Percentiles rank a stretch among this genome's conserved stretches.
These are phyloP conservation scores for Penicillium canariense DNA, from an alignment of 495 filamentous ascomycete genomes.

Conservation along the genomic window DNA sequence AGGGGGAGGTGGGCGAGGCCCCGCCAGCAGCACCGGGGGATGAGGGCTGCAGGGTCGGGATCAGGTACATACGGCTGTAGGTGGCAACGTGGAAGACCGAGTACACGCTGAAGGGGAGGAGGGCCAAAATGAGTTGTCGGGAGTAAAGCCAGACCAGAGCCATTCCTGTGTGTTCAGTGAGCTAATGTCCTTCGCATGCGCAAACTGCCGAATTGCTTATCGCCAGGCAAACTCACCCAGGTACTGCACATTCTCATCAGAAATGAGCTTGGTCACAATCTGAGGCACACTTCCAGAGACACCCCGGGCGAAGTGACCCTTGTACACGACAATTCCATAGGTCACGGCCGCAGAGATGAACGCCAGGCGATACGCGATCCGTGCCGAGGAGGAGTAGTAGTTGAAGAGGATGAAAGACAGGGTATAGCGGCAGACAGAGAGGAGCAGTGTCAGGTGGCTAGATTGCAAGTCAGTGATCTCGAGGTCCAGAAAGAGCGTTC, in stretches of 20 bases:
- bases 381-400: conserved; percentile 67
- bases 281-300: conserved; percentile 57
- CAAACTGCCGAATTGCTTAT: neutral
- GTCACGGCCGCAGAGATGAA: conserved; percentile 87
- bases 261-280: conserved; percentile 60
- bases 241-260: conserved; percentile 98
- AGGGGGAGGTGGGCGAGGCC: conserved; percentile 55
- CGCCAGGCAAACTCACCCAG: conserved; percentile 61
- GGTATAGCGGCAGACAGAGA: conserved; percentile 77
- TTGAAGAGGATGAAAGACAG: conserved; percentile 83
- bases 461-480: conserved; percentile 19
- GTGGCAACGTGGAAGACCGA: conserved; percentile 97
- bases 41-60: conserved; percentile 49
- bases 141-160: conserved; percentile 93
- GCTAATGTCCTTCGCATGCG: conserved; percentile 1
- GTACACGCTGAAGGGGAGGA: conserved; percentile 94
- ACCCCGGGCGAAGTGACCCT: conserved; percentile 83
- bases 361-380: conserved; percentile 80
- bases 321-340: conserved; percentile 99
- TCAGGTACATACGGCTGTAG: conserved; percentile 54
- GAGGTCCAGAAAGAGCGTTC: neutral
- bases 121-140: conserved; percentile 82
- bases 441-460: conserved; percentile 79
- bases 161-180: conserved; percentile 62
- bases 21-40: conserved; percentile 34